Evolutionary conservation across 2,329 filamentous ascomycete species (phyloP).

Genomic region (Microdochium bolleyi): DNA sequence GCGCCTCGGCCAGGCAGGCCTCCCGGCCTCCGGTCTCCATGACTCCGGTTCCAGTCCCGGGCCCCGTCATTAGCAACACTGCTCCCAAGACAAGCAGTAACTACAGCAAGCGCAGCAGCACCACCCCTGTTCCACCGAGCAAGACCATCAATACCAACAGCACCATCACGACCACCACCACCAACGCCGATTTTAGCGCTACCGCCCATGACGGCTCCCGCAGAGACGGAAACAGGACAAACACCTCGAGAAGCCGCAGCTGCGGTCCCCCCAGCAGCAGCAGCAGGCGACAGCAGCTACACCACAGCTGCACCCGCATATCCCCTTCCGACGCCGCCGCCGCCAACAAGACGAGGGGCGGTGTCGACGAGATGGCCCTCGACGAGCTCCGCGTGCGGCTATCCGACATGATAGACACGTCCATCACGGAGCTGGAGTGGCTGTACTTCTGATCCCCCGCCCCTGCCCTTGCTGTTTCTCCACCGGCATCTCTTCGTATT

Average conservation of each 20-base stretch:
- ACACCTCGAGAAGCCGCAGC: no score
- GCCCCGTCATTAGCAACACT: not conserved
- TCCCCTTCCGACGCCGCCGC: not conserved
- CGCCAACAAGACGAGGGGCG: not conserved
- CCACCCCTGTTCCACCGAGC: not conserved
- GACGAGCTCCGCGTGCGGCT: conserved; percentile 21
- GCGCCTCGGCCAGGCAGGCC: not conserved
- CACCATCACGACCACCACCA: not conserved
- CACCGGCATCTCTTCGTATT: no score
- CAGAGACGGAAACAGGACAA: no score
- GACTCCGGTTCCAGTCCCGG: not conserved
- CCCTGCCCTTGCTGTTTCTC: no score
- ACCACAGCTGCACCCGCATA: no score
- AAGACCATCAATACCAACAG: not conserved
- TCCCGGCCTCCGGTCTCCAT: not conserved
- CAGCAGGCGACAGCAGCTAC: no score
- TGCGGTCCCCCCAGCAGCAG: no score
- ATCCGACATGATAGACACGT: conserved; percentile 18
- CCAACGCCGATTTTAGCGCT: not conserved
- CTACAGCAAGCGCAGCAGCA: not conserved
- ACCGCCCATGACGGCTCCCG: not conserved
- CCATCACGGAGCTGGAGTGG: conserved; percentile 17
- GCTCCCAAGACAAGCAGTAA: not conserved
- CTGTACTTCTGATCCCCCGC: conserved; percentile 5
- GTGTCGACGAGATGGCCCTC: conserved; percentile 16